phyloP scores from a whole-genome alignment of 371 early-diverging fungal genomes.

The Mucor sp. region DNA sequence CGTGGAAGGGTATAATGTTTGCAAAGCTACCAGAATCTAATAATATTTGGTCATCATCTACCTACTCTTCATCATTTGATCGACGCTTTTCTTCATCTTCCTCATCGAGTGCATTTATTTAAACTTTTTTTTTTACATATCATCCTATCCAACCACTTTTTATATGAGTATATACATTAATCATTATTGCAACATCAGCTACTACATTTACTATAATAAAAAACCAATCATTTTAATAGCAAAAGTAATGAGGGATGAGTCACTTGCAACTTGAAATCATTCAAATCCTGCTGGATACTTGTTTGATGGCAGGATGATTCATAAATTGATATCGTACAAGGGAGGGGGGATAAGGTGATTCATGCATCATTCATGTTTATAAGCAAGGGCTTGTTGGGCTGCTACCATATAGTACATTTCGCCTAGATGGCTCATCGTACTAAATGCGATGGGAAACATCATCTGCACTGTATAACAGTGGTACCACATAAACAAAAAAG shows the following conservation, averaged over 20 bases:
- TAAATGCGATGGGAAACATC: neutral
- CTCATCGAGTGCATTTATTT: slow-evolving; percentile 6
- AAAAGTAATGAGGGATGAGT: neutral
- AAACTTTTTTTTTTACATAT: neutral
- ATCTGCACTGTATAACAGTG: neutral
- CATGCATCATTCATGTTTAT: neutral
- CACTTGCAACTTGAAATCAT: neutral
- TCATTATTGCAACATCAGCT: neutral
- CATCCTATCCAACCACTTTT: neutral
- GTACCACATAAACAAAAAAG: neutral
- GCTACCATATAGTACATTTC: neutral
- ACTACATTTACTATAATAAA: neutral
- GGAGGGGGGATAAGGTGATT: neutral
- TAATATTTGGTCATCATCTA: slow-evolving; percentile 12
- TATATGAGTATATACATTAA: neutral
- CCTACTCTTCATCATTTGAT: slow-evolving; percentile 1
- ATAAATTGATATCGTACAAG: neutral
- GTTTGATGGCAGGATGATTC: neutral
- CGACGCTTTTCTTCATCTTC: slow-evolving; percentile 15
- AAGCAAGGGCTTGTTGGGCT: neutral
- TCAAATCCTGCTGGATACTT: neutral
- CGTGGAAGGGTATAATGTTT: neutral
- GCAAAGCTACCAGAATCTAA: neutral
- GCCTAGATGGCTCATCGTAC: neutral
- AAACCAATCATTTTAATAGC: neutral